A percentile compares a stretch with the other conserved stretches of the same genome.
phyloP scores from a whole-genome alignment of 768 basidiomycete species.

The Rhodotorula sphaerocarpa region DNA sequence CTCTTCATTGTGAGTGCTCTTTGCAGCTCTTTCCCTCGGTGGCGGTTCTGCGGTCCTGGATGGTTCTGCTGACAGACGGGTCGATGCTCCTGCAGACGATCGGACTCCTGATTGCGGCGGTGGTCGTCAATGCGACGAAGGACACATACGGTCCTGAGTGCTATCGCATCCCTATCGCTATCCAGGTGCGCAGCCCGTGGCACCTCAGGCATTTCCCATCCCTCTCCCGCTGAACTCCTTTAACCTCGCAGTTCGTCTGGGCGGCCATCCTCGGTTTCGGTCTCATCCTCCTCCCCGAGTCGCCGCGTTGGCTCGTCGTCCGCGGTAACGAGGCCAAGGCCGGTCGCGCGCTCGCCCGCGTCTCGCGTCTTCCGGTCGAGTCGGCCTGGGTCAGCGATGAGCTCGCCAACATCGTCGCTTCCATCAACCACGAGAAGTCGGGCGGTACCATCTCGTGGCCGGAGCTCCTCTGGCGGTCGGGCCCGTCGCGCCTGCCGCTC shows the following conservation, averaged over 20 bases:
- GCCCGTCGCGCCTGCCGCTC: conserved; percentile 50
- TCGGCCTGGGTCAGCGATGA: conserved; percentile 53
- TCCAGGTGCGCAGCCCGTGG: conserved; percentile 3
- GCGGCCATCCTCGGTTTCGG: conserved; percentile 56
- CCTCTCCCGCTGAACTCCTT: too few species aligned
- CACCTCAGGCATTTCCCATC: too few species aligned
- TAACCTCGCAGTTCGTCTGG: conserved; percentile 10
- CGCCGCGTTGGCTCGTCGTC: conserved; percentile 49
- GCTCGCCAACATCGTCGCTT: conserved; percentile 50
- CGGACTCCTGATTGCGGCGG: conserved; percentile 62
- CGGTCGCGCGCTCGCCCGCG: conserved; percentile 53
- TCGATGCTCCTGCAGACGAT: conserved; percentile 43
- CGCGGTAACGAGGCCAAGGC: conserved; percentile 54
- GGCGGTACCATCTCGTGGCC: conserved; percentile 58
- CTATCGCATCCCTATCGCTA: conserved; percentile 60
- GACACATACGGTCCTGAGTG: conserved; percentile 48
- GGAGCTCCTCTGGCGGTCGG: conserved; percentile 53
- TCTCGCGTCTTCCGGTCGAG: conserved; percentile 51
- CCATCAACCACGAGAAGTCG: conserved; percentile 56
- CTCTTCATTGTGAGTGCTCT: too few species aligned
- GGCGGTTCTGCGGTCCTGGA: too few species aligned
- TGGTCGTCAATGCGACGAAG: conserved; percentile 63
- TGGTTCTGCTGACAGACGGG: too few species aligned
- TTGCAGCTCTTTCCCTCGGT: too few species aligned
- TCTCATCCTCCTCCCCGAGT: conserved; percentile 62